These are phyloP conservation scores for Suhomyces sp. DNA, from an alignment of 805 yeast genomes.

Conservation along the genomic window DNA sequence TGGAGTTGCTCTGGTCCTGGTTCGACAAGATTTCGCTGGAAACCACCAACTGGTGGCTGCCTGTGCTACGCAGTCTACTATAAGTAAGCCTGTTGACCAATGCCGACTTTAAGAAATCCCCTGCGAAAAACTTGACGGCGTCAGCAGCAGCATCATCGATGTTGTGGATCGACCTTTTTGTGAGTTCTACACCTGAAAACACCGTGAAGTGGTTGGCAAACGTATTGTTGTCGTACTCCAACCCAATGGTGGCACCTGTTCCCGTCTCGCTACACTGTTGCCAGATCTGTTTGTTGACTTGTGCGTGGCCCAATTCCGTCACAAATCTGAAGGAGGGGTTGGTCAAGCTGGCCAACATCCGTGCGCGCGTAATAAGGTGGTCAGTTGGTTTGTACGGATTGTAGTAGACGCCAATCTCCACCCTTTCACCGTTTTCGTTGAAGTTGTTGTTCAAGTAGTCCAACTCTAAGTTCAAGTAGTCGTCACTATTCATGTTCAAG, in stretches of 20 bases:
- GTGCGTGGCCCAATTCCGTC: slow-evolving; percentile 27
- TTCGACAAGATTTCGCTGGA: slow-evolving; percentile 48
- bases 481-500: slow-evolving; percentile 37
- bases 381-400: slow-evolving; percentile 53
- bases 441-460: slow-evolving; percentile 42
- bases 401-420: slow-evolving; percentile 48
- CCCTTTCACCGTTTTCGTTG: slow-evolving; percentile 49
- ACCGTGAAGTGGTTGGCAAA: slow-evolving; percentile 20
- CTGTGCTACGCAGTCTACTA: not conserved
- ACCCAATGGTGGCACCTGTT: slow-evolving; percentile 51
- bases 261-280: slow-evolving; percentile 54
- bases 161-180: slow-evolving; percentile 54
- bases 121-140: slow-evolving; percentile 27
- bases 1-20: slow-evolving; percentile 25
- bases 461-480: slow-evolving; percentile 34
- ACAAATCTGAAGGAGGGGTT: slow-evolving; percentile 44
- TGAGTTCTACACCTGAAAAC: slow-evolving; percentile 56
- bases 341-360: slow-evolving; percentile 44
- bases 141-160: slow-evolving; percentile 53
- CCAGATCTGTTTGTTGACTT: slow-evolving; percentile 50
- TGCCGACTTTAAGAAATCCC: slow-evolving; percentile 36
- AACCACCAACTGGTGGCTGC: slow-evolving; percentile 29
- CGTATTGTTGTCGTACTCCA: slow-evolving; percentile 28
- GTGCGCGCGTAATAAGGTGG: slow-evolving; percentile 43
- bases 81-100: slow-evolving; percentile 25